These are phyloP conservation scores for Coriolopsis trogii DNA, from an alignment of 1,284 basidiomycete species.

Conservation along the genomic window DNA sequence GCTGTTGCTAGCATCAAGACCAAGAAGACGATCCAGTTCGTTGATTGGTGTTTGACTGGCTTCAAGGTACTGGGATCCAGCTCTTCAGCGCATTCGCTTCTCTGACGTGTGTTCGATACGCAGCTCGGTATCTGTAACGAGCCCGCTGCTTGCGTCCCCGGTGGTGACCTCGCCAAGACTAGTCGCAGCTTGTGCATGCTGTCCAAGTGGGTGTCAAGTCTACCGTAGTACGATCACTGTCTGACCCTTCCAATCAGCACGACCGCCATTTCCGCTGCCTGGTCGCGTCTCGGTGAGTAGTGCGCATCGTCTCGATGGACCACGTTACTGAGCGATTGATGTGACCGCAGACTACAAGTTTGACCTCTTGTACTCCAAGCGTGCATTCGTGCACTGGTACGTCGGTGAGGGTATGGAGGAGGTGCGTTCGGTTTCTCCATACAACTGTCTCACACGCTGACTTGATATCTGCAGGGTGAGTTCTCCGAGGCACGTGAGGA, in stretches of 20 bases:
- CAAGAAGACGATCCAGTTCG: constrained; percentile 95
- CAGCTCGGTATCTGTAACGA: constrained; percentile 97
- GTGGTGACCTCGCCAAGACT: constrained; percentile 94
- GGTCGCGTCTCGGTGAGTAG: constrained; percentile 82
- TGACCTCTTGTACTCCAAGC: constrained; percentile 93
- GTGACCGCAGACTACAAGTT: constrained; percentile 86
- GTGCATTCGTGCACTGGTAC: constrained; percentile 93
- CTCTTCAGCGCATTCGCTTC: constrained; percentile 45
- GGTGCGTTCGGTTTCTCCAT: constrained; percentile 22
- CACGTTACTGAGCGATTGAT: not conserved
- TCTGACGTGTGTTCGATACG: constrained; percentile 5
- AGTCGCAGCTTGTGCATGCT: constrained; percentile 97
- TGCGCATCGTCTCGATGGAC: not conserved
- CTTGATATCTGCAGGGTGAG: constrained; percentile 60
- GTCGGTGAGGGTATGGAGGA: constrained; percentile 99
- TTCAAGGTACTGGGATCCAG: constrained; percentile 71
- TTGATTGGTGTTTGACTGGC: constrained; percentile 98
- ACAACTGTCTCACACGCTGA: not conserved
- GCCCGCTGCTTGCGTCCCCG: constrained; percentile 87
- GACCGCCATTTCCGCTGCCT: constrained; percentile 92
- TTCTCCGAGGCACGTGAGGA: constrained; percentile 98
- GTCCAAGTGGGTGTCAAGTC: constrained; percentile 59
- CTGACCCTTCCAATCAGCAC: constrained; percentile 54
- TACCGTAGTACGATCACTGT: not conserved
- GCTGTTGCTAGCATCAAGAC: constrained; percentile 97